A percentile compares a stretch with the other conserved stretches of the same genome.
phyloP scores from a whole-genome alignment of 169 alveolate species.

The Plasmodium malariae region DNA sequence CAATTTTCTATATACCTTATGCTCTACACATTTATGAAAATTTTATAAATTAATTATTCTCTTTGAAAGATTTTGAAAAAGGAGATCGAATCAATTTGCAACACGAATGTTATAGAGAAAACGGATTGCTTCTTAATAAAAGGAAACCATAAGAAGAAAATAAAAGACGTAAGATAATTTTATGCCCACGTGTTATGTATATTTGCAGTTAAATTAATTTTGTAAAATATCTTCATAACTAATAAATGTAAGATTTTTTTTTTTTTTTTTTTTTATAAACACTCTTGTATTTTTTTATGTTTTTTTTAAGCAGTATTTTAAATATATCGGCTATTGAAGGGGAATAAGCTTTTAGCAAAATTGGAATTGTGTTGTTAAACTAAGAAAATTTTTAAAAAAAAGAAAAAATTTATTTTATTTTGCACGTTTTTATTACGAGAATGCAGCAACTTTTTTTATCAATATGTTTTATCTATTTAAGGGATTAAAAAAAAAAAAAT shows the following conservation, averaged over 20 bases:
- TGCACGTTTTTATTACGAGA: not conserved
- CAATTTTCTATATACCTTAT: not conserved
- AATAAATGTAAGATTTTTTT: not conserved
- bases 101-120: constrained; percentile 78
- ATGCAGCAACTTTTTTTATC: not conserved
- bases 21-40: too few relatives aligned
- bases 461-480: not conserved
- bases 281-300: not conserved
- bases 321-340: constrained; percentile 63
- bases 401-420: too few relatives aligned
- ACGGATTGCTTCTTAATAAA: constrained; percentile 80
- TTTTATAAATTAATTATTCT: not conserved
- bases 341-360: not conserved
- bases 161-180: constrained; percentile 76
- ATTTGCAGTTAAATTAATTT: too few relatives aligned
- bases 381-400: too few relatives aligned
- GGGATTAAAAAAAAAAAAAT: not conserved
- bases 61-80: constrained; percentile 69
- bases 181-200: constrained; percentile 17
- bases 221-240: too few relatives aligned
- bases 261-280: constrained; percentile 30
- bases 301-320: constrained; percentile 34
- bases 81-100: constrained; percentile 80
- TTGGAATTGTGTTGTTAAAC: not conserved
- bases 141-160: constrained; percentile 83